Evolutionary conservation across 129 eudicot genomes (phyloP), one percentile per base, ranked within the genome.

Genomic region (Artemisia argyi): DNA sequence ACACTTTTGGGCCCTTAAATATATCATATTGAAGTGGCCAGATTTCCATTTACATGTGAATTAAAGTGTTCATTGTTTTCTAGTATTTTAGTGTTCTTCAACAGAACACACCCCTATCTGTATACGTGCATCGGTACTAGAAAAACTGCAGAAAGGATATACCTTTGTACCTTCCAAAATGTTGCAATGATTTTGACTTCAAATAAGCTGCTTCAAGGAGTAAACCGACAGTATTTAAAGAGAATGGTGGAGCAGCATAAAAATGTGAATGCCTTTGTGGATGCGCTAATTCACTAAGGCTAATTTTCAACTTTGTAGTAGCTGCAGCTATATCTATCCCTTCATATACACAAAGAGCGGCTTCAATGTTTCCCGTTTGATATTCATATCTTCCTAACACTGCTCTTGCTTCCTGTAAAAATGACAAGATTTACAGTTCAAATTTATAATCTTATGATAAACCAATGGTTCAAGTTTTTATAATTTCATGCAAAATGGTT

Each of bases 281-380:
- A 59, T 80, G 81, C 42, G 73, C 82, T 57, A 71, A 62, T 70
- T 56, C 82, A 35, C 78, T 63, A 75, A 94, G 93, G 12, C 96
- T 76, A n/a, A 83, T 68, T 86, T 86, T 94, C 65, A 94, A 86
- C 80, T 88, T 94, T 59, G 91, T 82, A 24, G 89, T 81, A 49
- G 85, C 78, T 42, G 89, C 78, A 68, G 83, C 76, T 63, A 90
- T 77, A 65, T 94, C 96, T 20, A 94, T 88, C 20, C 96, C 99
- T 81, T 90, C 96, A 68, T 86, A 94, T 66, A 94, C 97, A 75
- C 82, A 93, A 49, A 94, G 78, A 61, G 99, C 99, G 18, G 91
- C 93, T 84, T 94, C 99, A 53, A 81, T 69, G 78, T 94, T 94
- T 65, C 99, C 99, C 71, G 80, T 90, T 65, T 94, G 99, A 83